Conservation (phyloP, 1,284 basidiomycete species). For the Ceratobasidium sp. region DNA sequence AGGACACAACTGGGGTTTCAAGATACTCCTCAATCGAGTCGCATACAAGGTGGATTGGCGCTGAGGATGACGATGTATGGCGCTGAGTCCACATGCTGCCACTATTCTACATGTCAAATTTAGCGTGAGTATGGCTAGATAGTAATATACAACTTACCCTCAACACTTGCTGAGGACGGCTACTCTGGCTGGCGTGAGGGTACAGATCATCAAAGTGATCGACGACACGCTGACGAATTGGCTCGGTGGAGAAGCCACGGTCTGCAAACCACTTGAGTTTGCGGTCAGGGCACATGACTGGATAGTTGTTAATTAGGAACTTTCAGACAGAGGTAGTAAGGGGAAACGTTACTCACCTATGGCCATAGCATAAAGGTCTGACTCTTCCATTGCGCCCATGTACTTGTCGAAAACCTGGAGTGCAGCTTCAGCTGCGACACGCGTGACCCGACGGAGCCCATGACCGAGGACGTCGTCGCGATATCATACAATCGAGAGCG, state of each 20-base stretch:
- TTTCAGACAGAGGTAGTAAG: neutral
- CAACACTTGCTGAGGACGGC: neutral
- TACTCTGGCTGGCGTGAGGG: neutral
- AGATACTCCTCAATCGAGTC: conserved; percentile 26
- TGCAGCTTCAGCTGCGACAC: conserved; percentile 1
- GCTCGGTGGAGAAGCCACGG: neutral
- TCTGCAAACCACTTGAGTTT: conserved; percentile 26
- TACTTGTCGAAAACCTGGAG: conserved; percentile 7
- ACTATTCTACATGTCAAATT: neutral
- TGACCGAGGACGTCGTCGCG: neutral
- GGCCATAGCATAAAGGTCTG: neutral
- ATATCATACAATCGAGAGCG: neutral
- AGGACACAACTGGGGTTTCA: neutral
- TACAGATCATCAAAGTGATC: neutral
- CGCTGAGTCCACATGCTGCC: conserved; percentile 30
- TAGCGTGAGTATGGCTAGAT: neutral
- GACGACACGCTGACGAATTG: neutral
- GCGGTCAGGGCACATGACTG: conserved; percentile 27
- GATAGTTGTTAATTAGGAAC: neutral
- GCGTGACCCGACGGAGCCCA: neutral
- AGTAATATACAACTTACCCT: neutral
- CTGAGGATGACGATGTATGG: conserved; percentile 5
- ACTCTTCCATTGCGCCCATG: conserved; percentile 17
- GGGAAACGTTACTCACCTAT: neutral
- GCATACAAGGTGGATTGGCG: neutral